Base-by-base conservation (phyloP, 768 basidiomycete genomes). In the Termitomyces sp. region DNA sequence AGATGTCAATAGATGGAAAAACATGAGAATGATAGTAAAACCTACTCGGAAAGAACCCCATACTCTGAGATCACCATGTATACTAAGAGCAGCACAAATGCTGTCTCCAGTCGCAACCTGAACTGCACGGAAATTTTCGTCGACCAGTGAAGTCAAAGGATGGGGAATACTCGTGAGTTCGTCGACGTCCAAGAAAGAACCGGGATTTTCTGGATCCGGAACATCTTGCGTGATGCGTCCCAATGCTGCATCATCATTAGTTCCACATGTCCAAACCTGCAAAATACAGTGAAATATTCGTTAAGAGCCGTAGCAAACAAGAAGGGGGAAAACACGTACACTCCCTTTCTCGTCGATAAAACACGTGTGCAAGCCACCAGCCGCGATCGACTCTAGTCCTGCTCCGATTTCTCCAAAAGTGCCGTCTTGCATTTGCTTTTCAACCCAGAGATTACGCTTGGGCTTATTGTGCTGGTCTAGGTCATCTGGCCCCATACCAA, bases 11-110 rank as follows among this genome's bases (percentile, higher is more conserved):
- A 28, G 49, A 50, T 14, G 58, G 50, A 38, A 14, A 46, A 35
- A 7, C 50, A 33, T 51, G 47, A 52, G 36, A 23, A 52, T n/a
- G 38, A 6, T 60, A 47, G 33, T 16, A 10, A 40, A 26, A 70
- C 86, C 60, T 73, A 97, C 95, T 23, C 93, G 82, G 80, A 97
- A 98, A 46, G 88, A 88, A 23, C 86, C 82, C 95, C 95, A 98
- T 26, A 88, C 91, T 58, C 89, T 81, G 51, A 98, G 74, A 60
- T 91, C 87, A 50, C 95, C 95, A 52, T 87, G 76, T 47, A 81
- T 78, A 58, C 87, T 89, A 61, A 97, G 78, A 23, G 93, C 94
- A 33, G 93, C 90, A 63, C 88, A 90, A 63, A 95, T 87, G 62
- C 86, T 92, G 67, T 97, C 95, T 8, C 95, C 94, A 26, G 92